Conservation (phyloP, 768 basidiomycete genomes). For the Leccinellum luteum region DNA sequence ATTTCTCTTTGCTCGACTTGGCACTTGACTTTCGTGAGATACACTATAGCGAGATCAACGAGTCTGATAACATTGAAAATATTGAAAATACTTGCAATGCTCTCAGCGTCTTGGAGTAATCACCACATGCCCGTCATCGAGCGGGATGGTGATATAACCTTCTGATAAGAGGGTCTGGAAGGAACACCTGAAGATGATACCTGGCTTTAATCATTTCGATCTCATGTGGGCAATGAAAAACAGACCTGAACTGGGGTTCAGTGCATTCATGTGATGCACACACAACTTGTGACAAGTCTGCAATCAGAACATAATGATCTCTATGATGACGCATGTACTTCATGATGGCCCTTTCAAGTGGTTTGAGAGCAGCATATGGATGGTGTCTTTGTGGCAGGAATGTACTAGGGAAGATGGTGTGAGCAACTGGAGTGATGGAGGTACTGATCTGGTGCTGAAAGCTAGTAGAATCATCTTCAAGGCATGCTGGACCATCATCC, state of each 20-base stretch:
- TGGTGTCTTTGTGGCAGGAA: slow-evolving; percentile 23
- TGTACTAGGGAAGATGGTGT: slow-evolving; percentile 6
- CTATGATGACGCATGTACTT: slow-evolving; percentile 13
- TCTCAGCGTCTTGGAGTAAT: slow-evolving; percentile 27
- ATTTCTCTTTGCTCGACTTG: not conserved
- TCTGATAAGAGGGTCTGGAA: slow-evolving; percentile 24
- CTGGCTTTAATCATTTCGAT: not conserved
- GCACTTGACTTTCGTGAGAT: not conserved
- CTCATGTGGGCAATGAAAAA: not conserved
- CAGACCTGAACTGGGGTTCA: slow-evolving; percentile 21
- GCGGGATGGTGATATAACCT: slow-evolving; percentile 30
- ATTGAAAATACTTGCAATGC: not conserved
- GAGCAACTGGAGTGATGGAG: not conserved
- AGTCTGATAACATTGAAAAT: not conserved
- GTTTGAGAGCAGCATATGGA: slow-evolving; percentile 16
- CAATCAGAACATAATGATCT: slow-evolving; percentile 1
- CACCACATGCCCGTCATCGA: slow-evolving; percentile 29
- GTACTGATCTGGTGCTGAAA: not conserved
- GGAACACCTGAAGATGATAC: slow-evolving; percentile 10
- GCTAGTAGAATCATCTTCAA: not conserved
- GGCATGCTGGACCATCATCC: not conserved
- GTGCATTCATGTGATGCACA: slow-evolving; percentile 14
- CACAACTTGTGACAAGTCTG: slow-evolving; percentile 15
- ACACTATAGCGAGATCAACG: not conserved
- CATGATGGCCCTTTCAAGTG: slow-evolving; percentile 19